Percentiles rank a stretch among this genome's conserved stretches.
Conservation (phyloP, 805 yeast genomes). For the Pichia cephalocereana region DNA sequence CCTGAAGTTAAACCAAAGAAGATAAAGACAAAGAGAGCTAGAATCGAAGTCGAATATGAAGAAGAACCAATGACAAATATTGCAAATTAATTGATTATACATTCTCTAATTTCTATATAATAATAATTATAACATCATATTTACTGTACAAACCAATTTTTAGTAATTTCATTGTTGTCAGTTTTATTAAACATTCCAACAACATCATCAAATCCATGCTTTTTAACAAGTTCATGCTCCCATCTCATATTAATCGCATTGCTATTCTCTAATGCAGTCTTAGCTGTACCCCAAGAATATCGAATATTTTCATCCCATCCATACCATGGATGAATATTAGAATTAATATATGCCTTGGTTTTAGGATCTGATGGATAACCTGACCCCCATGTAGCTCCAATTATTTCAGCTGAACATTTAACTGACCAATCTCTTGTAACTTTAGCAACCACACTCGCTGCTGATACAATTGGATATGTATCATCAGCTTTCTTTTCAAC, state of each 20-base stretch:
- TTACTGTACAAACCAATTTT: conserved; percentile 5
- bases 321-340: conserved; percentile 56
- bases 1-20: conserved; percentile 32
- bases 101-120: too few species aligned
- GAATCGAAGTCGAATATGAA: conserved; percentile 62
- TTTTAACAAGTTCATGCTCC: conserved; percentile 35
- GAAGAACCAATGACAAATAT: conserved; percentile 30
- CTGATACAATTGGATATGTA: conserved; percentile 81
- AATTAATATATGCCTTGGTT: conserved; percentile 68
- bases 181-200: conserved; percentile 1
- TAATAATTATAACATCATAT: too few species aligned
- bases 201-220: conserved; percentile 7
- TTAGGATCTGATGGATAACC: conserved; percentile 94
- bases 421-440: conserved; percentile 70
- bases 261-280: conserved; percentile 51
- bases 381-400: conserved; percentile 50
- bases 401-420: conserved; percentile 9
- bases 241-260: conserved; percentile 48
- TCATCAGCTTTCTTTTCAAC: conserved; percentile 96
- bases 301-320: conserved; percentile 78
- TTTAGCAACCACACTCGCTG: conserved; percentile 93
- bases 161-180: neutral
- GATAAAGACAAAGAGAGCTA: conserved; percentile 62
- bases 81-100: conserved; percentile 1
- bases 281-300: conserved; percentile 92